Evolutionary conservation across 805 yeast species (phyloP).

Genomic region (Zygotorulaspora danielsina): DNA sequence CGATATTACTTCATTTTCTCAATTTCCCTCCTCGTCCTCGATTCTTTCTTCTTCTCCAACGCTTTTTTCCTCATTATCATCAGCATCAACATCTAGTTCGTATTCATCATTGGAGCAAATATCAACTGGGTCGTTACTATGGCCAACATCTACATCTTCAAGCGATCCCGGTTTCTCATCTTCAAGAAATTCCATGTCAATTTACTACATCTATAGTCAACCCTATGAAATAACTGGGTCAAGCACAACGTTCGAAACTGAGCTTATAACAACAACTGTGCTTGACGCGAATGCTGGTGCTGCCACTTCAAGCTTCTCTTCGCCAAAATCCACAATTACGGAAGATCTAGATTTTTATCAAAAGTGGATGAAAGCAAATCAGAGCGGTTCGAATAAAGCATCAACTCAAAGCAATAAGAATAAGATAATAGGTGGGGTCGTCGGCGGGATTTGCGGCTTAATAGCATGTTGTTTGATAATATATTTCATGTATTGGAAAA

Average conservation of each 20-base stretch:
- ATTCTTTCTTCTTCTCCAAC: not conserved
- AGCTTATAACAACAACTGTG: slow-evolving; percentile 17
- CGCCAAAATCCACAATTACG: slow-evolving; percentile 22
- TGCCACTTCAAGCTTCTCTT: slow-evolving; percentile 18
- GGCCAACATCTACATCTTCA: slow-evolving; percentile 9
- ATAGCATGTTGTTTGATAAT: slow-evolving; percentile 17
- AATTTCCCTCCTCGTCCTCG: slow-evolving; percentile 1
- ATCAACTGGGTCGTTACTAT: not conserved
- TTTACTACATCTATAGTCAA: slow-evolving; percentile 18
- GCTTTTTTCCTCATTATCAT: not conserved
- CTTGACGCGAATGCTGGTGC: slow-evolving; percentile 8
- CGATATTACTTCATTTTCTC: not conserved
- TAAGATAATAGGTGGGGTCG: slow-evolving; percentile 31
- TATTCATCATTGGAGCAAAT: not conserved
- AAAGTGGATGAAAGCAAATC: slow-evolving; percentile 23
- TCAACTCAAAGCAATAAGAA: slow-evolving; percentile 11
- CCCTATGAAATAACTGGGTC: slow-evolving; percentile 18
- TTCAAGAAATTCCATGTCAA: slow-evolving; percentile 8
- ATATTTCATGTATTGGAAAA: slow-evolving; percentile 20
- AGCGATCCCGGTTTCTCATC: slow-evolving; percentile 10
- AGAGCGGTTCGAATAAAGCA: slow-evolving; percentile 8
- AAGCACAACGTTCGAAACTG: slow-evolving; percentile 18
- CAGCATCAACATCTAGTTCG: not conserved
- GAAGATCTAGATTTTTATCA: slow-evolving; percentile 24
- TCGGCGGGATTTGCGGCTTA: slow-evolving; percentile 33